Evolutionary conservation across 345 rosid species (phyloP).

Genomic region (Salix caprea): DNA sequence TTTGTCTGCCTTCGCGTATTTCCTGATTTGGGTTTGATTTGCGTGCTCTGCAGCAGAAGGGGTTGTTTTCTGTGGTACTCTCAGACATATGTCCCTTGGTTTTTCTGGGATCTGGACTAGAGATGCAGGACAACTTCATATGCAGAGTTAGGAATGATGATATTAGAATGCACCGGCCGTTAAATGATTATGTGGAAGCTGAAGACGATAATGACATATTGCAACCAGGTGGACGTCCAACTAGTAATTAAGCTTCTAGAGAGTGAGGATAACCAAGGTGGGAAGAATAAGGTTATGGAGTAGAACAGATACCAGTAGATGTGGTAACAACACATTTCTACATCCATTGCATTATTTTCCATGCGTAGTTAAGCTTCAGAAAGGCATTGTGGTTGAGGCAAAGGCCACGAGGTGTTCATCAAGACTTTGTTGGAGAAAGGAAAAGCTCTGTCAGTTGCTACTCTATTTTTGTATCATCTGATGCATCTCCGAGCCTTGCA

Average conservation of each 20-base stretch:
- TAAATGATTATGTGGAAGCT: slow-evolving; percentile 3
- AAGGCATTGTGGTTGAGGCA: slow-evolving; percentile 93
- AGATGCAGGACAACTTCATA: slow-evolving; percentile 89
- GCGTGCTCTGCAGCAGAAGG: slow-evolving; percentile 51
- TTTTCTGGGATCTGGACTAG: slow-evolving; percentile 74
- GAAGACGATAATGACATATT: slow-evolving; percentile 47
- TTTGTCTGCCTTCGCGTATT: not conserved
- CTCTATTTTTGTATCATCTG: too few species aligned
- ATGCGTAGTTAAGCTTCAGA: slow-evolving; percentile 64
- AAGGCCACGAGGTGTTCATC: slow-evolving; percentile 94
- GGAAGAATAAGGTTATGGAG: slow-evolving; percentile 17
- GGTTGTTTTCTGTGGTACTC: slow-evolving; percentile 74
- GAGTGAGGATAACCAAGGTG: too few species aligned
- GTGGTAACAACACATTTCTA: not conserved
- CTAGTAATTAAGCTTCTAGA: slow-evolving; percentile 72
- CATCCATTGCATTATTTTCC: slow-evolving; percentile 3
- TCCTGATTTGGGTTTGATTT: not conserved
- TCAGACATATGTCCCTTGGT: slow-evolving; percentile 93
- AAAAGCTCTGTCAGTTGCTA: too few species aligned
- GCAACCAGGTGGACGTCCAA: slow-evolving; percentile 53
- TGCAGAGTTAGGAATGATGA: slow-evolving; percentile 60
- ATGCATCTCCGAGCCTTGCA: too few species aligned
- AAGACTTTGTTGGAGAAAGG: slow-evolving; percentile 29
- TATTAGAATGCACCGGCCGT: slow-evolving; percentile 5
- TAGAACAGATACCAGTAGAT: not conserved